These are phyloP conservation scores for Lathyrus aphaca DNA, from an alignment of 306 rosid species.

Conservation along the genomic window DNA sequence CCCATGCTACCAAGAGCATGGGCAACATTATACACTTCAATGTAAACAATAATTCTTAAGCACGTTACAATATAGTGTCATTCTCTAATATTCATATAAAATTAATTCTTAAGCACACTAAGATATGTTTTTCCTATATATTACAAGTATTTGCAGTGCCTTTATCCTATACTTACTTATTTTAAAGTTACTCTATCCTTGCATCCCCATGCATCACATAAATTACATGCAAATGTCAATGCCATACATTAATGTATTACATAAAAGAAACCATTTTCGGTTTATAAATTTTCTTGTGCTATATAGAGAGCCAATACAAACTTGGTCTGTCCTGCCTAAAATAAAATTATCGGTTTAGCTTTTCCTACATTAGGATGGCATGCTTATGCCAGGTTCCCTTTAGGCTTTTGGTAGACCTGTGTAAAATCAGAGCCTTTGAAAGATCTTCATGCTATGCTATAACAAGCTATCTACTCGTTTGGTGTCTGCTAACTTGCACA, in stretches of 20 bases:
- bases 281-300: background rate
- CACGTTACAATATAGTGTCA: background rate
- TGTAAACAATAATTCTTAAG: too few relatives aligned
- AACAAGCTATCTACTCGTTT: constrained; percentile 6
- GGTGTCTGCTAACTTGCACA: constrained; percentile 11
- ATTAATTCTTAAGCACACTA: constrained; percentile 3
- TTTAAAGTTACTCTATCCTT: background rate
- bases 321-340: background rate
- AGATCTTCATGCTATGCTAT: constrained; percentile 11
- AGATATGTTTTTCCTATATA: background rate
- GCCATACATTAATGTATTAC: background rate
- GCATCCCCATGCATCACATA: constrained; percentile 20
- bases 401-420: background rate
- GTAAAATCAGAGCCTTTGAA: background rate
- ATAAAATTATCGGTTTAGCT: background rate
- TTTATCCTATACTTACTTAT: background rate
- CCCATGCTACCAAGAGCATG: too few relatives aligned
- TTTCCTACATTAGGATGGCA: constrained; percentile 16
- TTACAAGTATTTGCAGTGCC: background rate
- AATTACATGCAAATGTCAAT: constrained; percentile 8
- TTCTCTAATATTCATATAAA: background rate
- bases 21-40: too few relatives aligned
- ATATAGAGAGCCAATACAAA: constrained; percentile 13
- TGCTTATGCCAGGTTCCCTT: background rate
- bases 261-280: constrained; percentile 16